A percentile compares a stretch with the other conserved stretches of the same genome.
These are phyloP conservation scores for Boletus subparvulus DNA, from an alignment of 768 basidiomycete genomes.

Conservation along the genomic window DNA sequence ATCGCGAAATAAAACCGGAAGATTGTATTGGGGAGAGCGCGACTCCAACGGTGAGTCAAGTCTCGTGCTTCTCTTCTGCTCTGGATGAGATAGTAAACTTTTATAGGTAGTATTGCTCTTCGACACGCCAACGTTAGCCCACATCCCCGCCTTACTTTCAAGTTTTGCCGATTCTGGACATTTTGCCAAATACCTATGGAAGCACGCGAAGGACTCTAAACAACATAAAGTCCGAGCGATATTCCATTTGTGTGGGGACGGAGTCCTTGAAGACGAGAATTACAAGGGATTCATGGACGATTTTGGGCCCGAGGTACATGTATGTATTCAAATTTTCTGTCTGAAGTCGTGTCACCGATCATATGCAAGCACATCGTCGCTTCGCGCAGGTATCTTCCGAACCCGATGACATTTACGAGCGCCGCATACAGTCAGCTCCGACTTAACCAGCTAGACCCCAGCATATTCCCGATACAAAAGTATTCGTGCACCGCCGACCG, in stretches of 20 bases:
- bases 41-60: conserved; percentile 42
- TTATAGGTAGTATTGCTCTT: conserved; percentile 62
- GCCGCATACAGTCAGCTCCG: conserved; percentile 70
- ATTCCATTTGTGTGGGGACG: conserved; percentile 71
- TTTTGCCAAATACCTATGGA: conserved; percentile 50
- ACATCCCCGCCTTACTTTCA: conserved; percentile 52
- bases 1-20: conserved; percentile 56
- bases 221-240: conserved; percentile 48
- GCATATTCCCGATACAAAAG: conserved; percentile 71
- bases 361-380: conserved; percentile 70
- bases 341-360: background rate
- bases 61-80: background rate
- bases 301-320: conserved; percentile 61
- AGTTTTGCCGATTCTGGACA: conserved; percentile 47
- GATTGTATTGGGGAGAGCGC: conserved; percentile 59
- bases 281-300: conserved; percentile 73
- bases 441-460: conserved; percentile 66
- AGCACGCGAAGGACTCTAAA: conserved; percentile 37
- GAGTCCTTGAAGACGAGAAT: conserved; percentile 64
- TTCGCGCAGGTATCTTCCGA: conserved; percentile 56
- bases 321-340: conserved; percentile 36
- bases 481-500: conserved; percentile 44
- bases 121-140: conserved; percentile 63
- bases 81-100: background rate
- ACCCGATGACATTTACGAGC: conserved; percentile 74